phyloP scores from a whole-genome alignment of 495 filamentous ascomycete genomes.

The Cenococcum geophilum region DNA sequence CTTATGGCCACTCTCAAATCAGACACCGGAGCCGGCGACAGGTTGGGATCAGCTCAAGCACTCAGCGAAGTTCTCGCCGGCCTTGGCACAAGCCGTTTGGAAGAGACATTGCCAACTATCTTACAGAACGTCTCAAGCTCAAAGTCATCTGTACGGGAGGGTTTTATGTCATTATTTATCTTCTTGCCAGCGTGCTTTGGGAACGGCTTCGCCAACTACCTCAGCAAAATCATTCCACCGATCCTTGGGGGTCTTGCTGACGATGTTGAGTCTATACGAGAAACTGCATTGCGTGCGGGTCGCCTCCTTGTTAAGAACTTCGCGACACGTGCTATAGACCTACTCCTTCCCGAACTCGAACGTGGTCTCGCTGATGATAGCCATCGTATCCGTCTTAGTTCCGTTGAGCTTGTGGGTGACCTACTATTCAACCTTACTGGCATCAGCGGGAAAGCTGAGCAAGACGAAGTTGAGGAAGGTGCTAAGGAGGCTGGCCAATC shows the following conservation, averaged over 20 bases:
- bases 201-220: constrained; percentile 95
- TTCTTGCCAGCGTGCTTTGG: constrained; percentile 98
- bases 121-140: constrained; percentile 90
- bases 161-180: constrained; percentile 99
- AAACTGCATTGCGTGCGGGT: constrained; percentile 87
- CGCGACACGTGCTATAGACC: constrained; percentile 85
- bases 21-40: constrained; percentile 89
- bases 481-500: constrained; percentile 82
- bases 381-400: constrained; percentile 94
- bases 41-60: constrained; percentile 92
- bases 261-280: constrained; percentile 89
- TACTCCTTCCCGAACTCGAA: constrained; percentile 90
- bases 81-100: constrained; percentile 80
- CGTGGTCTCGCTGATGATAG: constrained; percentile 91
- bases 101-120: constrained; percentile 95
- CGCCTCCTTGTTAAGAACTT: constrained; percentile 96
- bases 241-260: constrained; percentile 93
- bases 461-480: constrained; percentile 72
- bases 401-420: constrained; percentile 94
- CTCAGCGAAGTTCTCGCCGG: constrained; percentile 95
- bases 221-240: constrained; percentile 91
- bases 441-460: constrained; percentile 76
- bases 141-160: constrained; percentile 86
- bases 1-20: constrained; percentile 97
- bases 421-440: constrained; percentile 96